phyloP scores from a whole-genome alignment of 163 green algal species.

The Volvox carteri region DNA sequence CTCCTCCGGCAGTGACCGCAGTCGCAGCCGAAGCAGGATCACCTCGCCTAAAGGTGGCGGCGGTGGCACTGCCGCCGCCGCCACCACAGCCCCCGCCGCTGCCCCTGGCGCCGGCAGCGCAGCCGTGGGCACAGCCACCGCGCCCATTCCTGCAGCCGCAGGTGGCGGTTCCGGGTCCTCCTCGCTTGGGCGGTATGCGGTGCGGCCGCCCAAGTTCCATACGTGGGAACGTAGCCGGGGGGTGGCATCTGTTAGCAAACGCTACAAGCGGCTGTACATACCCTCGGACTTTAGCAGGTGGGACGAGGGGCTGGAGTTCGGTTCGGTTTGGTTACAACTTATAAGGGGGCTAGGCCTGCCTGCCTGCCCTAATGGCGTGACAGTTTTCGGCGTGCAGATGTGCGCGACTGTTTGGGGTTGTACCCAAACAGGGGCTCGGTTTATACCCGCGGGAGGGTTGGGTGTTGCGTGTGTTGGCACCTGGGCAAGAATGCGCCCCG shows the following conservation, averaged over 20 bases:
- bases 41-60: background rate
- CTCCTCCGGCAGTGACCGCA: background rate
- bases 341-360: too few relatives aligned
- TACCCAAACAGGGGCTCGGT: too few relatives aligned
- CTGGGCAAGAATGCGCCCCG: too few relatives aligned
- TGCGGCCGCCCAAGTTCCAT: slow-evolving; percentile 60
- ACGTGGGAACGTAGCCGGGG: slow-evolving; percentile 60
- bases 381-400: too few relatives aligned
- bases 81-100: background rate
- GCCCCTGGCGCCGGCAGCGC: too few relatives aligned
- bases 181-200: slow-evolving; percentile 53
- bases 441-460: too few relatives aligned
- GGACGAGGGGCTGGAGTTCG: background rate
- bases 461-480: too few relatives aligned
- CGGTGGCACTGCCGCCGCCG: background rate
- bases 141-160: slow-evolving; percentile 26
- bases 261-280: slow-evolving; percentile 74
- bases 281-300: slow-evolving; percentile 59
- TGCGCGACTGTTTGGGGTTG: too few relatives aligned
- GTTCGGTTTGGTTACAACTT: too few relatives aligned
- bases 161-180: background rate
- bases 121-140: too few relatives aligned
- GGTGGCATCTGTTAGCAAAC: slow-evolving; percentile 57
- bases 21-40: slow-evolving; percentile 34
- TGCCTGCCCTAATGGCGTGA: too few relatives aligned